Evolutionary conservation across 371 early-diverging fungal genomes (phyloP).

Genomic region (Mortierella sp.): DNA sequence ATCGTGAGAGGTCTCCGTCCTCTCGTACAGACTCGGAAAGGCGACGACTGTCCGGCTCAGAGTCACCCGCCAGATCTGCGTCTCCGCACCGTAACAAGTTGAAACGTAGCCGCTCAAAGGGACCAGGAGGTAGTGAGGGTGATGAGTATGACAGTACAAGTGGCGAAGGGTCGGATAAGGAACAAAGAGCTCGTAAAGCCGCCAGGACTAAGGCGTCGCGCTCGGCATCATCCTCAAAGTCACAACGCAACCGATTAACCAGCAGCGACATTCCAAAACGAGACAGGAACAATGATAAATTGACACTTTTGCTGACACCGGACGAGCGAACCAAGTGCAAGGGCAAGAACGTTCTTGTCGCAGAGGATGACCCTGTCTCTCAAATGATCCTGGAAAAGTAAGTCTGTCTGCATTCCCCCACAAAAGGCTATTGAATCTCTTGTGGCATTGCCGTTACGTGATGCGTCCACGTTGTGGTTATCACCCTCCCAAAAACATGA

Average conservation of each 20-base stretch:
- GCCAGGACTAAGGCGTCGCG: slow-evolving; percentile 4
- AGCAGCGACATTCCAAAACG: slow-evolving; percentile 20
- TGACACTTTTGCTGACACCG: slow-evolving; percentile 26
- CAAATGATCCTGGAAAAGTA: slow-evolving; percentile 50
- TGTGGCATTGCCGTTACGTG: no score
- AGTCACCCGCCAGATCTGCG: background rate
- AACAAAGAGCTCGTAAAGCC: background rate
- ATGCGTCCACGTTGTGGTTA: no score
- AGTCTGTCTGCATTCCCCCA: no score
- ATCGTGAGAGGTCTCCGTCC: background rate
- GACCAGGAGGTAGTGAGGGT: background rate
- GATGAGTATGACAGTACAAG: background rate
- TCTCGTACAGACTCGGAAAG: background rate
- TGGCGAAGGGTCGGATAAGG: background rate
- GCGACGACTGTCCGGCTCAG: background rate
- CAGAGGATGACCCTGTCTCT: slow-evolving; percentile 48
- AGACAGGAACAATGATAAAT: slow-evolving; percentile 39
- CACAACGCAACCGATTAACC: background rate
- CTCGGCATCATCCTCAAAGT: slow-evolving; percentile 5
- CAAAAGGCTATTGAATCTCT: no score
- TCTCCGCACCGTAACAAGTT: slow-evolving; percentile 2
- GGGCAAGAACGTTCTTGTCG: slow-evolving; percentile 43
- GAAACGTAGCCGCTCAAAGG: slow-evolving; percentile 14
- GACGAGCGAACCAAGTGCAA: slow-evolving; percentile 28
- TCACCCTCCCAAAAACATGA: no score